phyloP scores from a whole-genome alignment of 2,329 filamentous ascomycete species.

The Arthrocladium fulminans region DNA sequence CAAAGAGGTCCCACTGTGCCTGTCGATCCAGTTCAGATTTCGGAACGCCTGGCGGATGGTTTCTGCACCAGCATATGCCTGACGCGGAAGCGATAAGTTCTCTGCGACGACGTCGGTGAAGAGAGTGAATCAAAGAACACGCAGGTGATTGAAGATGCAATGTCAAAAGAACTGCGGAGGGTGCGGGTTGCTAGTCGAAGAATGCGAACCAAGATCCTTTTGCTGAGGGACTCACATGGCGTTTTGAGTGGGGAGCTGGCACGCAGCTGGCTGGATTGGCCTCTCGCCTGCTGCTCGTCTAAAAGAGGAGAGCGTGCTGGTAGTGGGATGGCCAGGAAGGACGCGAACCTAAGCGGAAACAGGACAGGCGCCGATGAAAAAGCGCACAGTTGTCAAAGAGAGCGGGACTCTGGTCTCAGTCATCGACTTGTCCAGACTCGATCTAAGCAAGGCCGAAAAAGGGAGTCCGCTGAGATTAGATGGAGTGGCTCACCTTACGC shows the following conservation, averaged over 20 bases:
- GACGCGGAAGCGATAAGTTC: background rate
- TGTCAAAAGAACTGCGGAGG: slow-evolving; percentile 16
- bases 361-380: slow-evolving; percentile 9
- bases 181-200: slow-evolving; percentile 19
- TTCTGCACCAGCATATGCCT: background rate
- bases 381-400: slow-evolving; percentile 9
- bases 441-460: slow-evolving; percentile 8
- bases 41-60: background rate
- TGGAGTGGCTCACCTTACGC: slow-evolving; percentile 2
- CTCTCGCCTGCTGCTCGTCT: slow-evolving; percentile 23
- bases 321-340: slow-evolving; percentile 1
- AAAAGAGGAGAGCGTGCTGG: slow-evolving; percentile 18
- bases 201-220: slow-evolving; percentile 22
- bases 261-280: slow-evolving; percentile 27
- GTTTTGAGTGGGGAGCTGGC: slow-evolving; percentile 24
- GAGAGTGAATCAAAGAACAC: background rate
- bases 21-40: slow-evolving; percentile 10
- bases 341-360: background rate
- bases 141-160: slow-evolving; percentile 7
- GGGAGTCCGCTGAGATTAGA: slow-evolving; percentile 9
- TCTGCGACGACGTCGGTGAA: background rate
- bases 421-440: slow-evolving; percentile 10
- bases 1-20: slow-evolving; percentile 3
- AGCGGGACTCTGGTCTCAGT: slow-evolving; percentile 9
- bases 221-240: slow-evolving; percentile 23